Base-by-base conservation (phyloP, 2,329 filamentous ascomycete genomes). In the Cryphonectria carpinicola region DNA sequence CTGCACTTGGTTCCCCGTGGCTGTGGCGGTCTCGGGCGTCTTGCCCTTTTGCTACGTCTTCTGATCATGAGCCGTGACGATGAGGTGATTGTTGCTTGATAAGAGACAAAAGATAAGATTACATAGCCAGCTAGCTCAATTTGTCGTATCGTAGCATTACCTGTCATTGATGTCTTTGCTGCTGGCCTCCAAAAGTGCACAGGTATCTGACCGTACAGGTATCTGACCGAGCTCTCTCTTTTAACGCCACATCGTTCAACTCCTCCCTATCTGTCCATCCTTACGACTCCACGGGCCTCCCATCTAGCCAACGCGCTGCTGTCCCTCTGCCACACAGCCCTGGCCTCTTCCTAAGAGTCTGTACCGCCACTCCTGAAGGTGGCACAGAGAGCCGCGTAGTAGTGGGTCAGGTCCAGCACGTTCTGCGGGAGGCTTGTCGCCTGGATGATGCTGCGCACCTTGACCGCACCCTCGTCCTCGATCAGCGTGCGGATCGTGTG, bases 401-500 rank as follows among this genome's bases (percentile, higher is more conserved):
- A 93, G 81, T 99, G 95, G 37, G 96, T 98, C 71, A 99, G 84
- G 79, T 98, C 95, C 68, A 98, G 87, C 54, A 99, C 95, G 71
- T 93, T 91, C 82, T 98, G 96, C 14, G 95, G 95, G 73, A 99
- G 83, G 80, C 93, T 97, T 3, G 95, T 98, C 1, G 95, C 94
- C 82, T 99, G 96, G 68, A 99, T 94, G 78, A 99, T 97, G 80
- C 94, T 98, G 78, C 96, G 89, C 68, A 99, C 93, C 83, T 99
- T 99, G 80, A 99, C 93, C 1, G 95, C 95, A 71, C 96, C 96
- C 82, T 99, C 96, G 75, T 98, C 95, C 82, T 98, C 96, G 78
- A 99, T 99, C 75, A 99, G 85, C 75, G 93, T 94, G 73, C 96
- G 91, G 77, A 98, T 93, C 3, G 93, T 92, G 81, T 91, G 93